Evolutionary conservation across 2,329 filamentous ascomycete species (phyloP).

Genomic region (Ceratocystis lukuohia): DNA sequence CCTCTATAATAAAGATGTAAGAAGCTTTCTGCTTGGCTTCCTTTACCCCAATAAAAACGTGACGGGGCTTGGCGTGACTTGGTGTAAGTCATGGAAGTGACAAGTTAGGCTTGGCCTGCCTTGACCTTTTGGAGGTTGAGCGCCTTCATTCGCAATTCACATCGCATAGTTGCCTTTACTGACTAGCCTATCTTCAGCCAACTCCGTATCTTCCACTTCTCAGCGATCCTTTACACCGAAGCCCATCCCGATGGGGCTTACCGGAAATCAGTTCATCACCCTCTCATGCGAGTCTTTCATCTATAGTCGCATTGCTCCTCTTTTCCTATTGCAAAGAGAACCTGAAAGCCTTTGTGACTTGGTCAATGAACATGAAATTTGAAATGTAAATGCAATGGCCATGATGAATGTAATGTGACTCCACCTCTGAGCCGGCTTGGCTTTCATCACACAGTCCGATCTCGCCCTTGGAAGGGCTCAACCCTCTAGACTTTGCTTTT

Average conservation of each 20-base stretch:
- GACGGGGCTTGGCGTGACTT: neutral
- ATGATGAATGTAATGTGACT: neutral
- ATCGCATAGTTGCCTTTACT: neutral
- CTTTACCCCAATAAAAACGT: neutral
- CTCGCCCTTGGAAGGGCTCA: neutral
- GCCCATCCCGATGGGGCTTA: neutral
- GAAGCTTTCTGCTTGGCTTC: no score
- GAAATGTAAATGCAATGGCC: neutral
- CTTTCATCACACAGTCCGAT: neutral
- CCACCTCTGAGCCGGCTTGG: neutral
- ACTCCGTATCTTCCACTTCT: neutral
- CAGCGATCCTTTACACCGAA: constrained; percentile 4
- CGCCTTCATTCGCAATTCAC: neutral
- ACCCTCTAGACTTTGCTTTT: neutral
- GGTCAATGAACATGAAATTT: no score
- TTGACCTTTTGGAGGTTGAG: no score
- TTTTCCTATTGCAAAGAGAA: neutral
- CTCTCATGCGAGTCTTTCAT: neutral
- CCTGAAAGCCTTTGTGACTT: neutral
- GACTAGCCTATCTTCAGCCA: neutral
- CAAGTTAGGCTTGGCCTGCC: no score
- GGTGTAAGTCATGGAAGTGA: neutral
- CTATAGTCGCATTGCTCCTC: neutral
- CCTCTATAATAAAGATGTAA: no score
- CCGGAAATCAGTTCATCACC: neutral